phyloP scores from a whole-genome alignment of 805 yeast species.

The Pichia occidentalis region DNA sequence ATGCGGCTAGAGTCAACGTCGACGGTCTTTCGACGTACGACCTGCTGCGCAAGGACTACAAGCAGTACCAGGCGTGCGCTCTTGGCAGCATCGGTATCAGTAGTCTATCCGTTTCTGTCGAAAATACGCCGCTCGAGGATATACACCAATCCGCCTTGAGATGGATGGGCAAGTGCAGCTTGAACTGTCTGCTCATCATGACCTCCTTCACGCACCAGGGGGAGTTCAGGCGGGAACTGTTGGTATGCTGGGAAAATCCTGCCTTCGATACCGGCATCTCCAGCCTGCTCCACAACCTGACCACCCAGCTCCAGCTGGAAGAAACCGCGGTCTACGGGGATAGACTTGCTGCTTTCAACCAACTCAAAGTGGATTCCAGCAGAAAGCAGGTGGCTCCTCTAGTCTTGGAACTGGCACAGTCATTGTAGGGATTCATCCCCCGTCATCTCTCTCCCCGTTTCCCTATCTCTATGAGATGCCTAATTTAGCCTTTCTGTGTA shows the following conservation, averaged over 20 bases:
- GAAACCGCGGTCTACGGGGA: not conserved
- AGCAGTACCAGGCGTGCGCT: constrained; percentile 41
- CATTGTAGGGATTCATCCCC: not conserved
- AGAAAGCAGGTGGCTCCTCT: constrained; percentile 7
- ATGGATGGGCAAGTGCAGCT: constrained; percentile 26
- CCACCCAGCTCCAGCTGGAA: too few species aligned
- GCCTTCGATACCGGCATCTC: too few species aligned
- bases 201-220: constrained; percentile 33
- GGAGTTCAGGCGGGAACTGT: too few species aligned
- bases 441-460: not conserved
- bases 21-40: constrained; percentile 54
- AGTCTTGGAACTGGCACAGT: not conserved
- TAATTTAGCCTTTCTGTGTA: too few species aligned
- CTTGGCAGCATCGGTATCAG: not conserved
- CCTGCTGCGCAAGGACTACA: constrained; percentile 77
- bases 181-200: constrained; percentile 43
- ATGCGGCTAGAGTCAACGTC: constrained; percentile 25
- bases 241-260: too few species aligned
- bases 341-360: not conserved
- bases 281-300: too few species aligned
- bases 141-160: constrained; percentile 17
- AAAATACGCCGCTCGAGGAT: constrained; percentile 19
- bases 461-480: too few species aligned
- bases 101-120: constrained; percentile 52
- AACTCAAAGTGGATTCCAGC: not conserved